A percentile compares a stretch with the other conserved stretches of the same genome.
phyloP scores from a whole-genome alignment of 768 basidiomycete species.

The Solioccasus polychromus region DNA sequence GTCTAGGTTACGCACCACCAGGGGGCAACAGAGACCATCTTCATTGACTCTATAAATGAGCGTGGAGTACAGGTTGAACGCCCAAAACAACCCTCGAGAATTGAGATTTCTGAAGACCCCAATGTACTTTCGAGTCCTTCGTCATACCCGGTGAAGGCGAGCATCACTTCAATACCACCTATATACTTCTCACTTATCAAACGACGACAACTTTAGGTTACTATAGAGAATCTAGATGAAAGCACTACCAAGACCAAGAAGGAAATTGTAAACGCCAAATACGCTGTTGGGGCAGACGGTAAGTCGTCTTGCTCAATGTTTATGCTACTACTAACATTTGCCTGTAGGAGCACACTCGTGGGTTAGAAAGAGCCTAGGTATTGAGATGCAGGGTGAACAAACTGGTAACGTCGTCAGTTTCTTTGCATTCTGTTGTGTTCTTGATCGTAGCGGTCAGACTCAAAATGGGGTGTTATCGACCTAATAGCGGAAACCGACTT shows the following conservation, averaged over 20 bases:
- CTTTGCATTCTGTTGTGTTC: background rate
- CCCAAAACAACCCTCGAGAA: slow-evolving; percentile 25
- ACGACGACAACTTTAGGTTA: slow-evolving; percentile 5
- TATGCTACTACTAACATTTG: background rate
- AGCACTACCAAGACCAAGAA: slow-evolving; percentile 27
- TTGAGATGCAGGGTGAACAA: slow-evolving; percentile 43
- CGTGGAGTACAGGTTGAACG: slow-evolving; percentile 34
- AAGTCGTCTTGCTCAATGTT: background rate
- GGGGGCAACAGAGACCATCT: slow-evolving; percentile 36
- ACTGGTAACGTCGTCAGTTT: slow-evolving; percentile 27
- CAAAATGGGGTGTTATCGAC: slow-evolving; percentile 80
- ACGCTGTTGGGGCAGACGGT: slow-evolving; percentile 34
- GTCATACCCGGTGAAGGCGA: slow-evolving; percentile 25
- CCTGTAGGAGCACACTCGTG: slow-evolving; percentile 39
- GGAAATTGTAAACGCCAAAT: slow-evolving; percentile 29
- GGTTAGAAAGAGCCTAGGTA: slow-evolving; percentile 41
- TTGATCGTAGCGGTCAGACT: slow-evolving; percentile 40
- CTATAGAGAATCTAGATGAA: slow-evolving; percentile 11
- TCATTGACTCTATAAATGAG: slow-evolving; percentile 34
- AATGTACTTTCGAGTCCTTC: slow-evolving; percentile 30
- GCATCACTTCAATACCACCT: background rate
- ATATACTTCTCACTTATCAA: background rate
- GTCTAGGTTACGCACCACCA: slow-evolving; percentile 32
- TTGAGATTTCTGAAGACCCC: slow-evolving; percentile 34
- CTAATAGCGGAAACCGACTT: slow-evolving; percentile 66